Evolutionary conservation across 1,284 basidiomycete genomes (phyloP).

Genomic region (Apiotrichum sp.): DNA sequence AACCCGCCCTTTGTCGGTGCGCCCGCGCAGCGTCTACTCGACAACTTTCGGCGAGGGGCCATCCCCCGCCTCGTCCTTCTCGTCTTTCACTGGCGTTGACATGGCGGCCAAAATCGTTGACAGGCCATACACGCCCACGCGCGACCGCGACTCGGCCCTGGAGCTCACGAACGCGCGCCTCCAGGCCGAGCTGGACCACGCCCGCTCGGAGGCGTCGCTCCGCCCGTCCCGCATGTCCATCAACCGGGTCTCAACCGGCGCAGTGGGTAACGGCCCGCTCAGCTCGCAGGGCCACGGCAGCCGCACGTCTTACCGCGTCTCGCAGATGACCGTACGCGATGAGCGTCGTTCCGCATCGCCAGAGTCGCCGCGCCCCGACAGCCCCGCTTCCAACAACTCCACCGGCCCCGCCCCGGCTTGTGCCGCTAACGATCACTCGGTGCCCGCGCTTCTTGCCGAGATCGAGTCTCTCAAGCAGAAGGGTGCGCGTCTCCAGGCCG

Average conservation of each 20-base stretch:
- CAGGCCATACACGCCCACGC: not conserved
- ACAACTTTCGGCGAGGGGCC: not conserved
- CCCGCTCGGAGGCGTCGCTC: not conserved
- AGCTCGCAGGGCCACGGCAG: not conserved
- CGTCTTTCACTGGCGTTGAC: not conserved
- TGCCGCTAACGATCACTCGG: not conserved
- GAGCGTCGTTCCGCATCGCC: not conserved
- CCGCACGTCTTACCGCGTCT: not conserved
- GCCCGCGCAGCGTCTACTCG: not conserved
- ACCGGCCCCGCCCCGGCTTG: not conserved
- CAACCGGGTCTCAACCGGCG: not conserved
- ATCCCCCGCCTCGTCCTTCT: not conserved
- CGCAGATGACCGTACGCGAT: not conserved
- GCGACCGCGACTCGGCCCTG: not conserved
- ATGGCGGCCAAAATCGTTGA: no score
- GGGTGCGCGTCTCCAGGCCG: not conserved
- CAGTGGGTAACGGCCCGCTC: not conserved
- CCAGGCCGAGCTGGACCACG: not conserved
- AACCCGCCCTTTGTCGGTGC: not conserved
- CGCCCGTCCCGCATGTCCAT: not conserved
- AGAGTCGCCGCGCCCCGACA: not conserved
- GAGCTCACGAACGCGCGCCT: not conserved
- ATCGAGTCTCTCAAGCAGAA: conserved; percentile 5
- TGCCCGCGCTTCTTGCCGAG: conserved; percentile 7
- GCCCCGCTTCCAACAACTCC: not conserved